Percentiles rank a stretch among this genome's conserved stretches.
Evolutionary conservation across 2,329 filamentous ascomycete species (phyloP).

Genomic region (Raffaelea arxii): DNA sequence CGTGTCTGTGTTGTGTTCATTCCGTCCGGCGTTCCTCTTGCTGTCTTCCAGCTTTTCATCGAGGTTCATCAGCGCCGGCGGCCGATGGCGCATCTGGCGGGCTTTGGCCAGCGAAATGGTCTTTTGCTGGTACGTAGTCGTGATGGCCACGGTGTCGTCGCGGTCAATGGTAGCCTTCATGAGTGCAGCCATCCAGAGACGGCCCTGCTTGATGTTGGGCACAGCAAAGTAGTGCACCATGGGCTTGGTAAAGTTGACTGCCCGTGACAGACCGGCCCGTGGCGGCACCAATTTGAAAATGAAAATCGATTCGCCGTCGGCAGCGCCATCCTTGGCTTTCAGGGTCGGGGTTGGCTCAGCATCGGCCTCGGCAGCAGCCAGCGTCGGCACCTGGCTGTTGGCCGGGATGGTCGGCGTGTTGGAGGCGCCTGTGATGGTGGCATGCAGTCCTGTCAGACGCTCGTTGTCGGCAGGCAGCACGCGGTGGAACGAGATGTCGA

Average conservation of each 20-base stretch:
- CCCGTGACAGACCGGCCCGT: conserved; percentile 73
- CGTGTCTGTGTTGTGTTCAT: conserved; percentile 5
- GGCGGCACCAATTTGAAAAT: conserved; percentile 98
- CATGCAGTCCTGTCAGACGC: conserved; percentile 79
- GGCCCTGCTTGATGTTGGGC: conserved; percentile 76
- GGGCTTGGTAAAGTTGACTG: conserved; percentile 95
- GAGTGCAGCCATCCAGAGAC: conserved; percentile 94
- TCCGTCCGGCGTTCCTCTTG: conserved; percentile 6
- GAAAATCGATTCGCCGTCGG: conserved; percentile 58
- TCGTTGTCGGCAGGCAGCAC: conserved; percentile 94
- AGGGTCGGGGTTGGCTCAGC: conserved; percentile 25
- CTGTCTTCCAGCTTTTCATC: conserved; percentile 33
- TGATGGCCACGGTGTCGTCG: conserved; percentile 68
- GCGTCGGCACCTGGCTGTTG: conserved; percentile 34
- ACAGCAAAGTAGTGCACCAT: conserved; percentile 97
- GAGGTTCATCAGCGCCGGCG: conserved; percentile 74
- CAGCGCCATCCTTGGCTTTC: too few relatives aligned
- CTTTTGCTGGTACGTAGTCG: conserved; percentile 92
- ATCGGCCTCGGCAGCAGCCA: conserved; percentile 36
- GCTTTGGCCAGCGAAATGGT: conserved; percentile 90
- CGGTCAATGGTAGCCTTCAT: conserved; percentile 99
- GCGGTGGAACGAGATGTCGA: conserved; percentile 94
- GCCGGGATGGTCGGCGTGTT: conserved; percentile 49
- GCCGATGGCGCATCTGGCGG: conserved; percentile 75
- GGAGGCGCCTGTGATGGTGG: conserved; percentile 81